Evolutionary conservation across 495 filamentous ascomycete genomes (phyloP).

Genomic region (Sporormia fimetaria): DNA sequence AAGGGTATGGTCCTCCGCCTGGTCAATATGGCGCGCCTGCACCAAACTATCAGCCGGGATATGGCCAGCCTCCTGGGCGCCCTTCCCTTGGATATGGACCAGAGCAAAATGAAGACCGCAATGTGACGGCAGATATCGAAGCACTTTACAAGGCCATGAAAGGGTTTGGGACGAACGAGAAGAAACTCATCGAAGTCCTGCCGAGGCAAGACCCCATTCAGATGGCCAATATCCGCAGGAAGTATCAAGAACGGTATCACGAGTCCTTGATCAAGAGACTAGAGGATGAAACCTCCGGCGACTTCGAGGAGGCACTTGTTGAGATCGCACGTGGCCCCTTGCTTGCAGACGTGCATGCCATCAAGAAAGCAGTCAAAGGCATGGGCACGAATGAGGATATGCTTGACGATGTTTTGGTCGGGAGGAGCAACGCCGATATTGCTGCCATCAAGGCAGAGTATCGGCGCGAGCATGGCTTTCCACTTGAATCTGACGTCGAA

Average conservation of each 20-base stretch:
- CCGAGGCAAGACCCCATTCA: conserved; percentile 59
- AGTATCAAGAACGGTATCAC: conserved; percentile 49
- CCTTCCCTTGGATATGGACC: conserved; percentile 20
- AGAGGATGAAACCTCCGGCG: conserved; percentile 59
- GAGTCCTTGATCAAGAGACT: conserved; percentile 64
- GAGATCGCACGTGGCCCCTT: conserved; percentile 68
- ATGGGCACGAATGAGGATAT: conserved; percentile 75
- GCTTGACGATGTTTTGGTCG: conserved; percentile 75
- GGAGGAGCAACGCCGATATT: conserved; percentile 74
- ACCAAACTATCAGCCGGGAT: no score
- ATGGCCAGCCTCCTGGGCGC: not conserved
- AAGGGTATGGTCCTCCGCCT: no score
- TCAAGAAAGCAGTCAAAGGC: conserved; percentile 59
- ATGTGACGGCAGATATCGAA: conserved; percentile 54
- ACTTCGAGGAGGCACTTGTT: conserved; percentile 59
- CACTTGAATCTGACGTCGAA: conserved; percentile 43
- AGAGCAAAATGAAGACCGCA: conserved; percentile 17
- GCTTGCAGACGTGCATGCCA: conserved; percentile 51
- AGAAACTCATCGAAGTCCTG: conserved; percentile 54
- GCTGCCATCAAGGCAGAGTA: conserved; percentile 70
- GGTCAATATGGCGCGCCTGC: conserved; percentile 6
- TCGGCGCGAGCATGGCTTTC: conserved; percentile 51
- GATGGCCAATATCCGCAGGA: conserved; percentile 53
- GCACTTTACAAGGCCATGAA: conserved; percentile 73
- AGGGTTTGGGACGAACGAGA: conserved; percentile 82